Conservation (phyloP, 2,329 filamentous ascomycete species). For the Trichoderma lentiforme region DNA sequence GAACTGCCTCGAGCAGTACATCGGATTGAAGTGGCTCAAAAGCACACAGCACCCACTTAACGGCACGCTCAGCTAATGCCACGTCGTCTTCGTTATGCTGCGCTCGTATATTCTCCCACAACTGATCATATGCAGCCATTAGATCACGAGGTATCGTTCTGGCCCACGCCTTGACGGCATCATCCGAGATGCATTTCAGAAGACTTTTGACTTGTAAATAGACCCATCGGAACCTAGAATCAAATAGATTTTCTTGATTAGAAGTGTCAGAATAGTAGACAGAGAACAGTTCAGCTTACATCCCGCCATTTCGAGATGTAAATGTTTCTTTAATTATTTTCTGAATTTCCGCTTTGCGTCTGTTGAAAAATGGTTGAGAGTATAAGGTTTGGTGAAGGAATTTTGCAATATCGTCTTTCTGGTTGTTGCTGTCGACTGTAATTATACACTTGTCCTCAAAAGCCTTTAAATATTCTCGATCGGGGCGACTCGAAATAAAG, state of each 20-base stretch:
- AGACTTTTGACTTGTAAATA: slow-evolving; percentile 20
- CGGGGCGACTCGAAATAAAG: slow-evolving; percentile 21
- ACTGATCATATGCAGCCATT: slow-evolving; percentile 19
- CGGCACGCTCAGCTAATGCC: slow-evolving; percentile 5
- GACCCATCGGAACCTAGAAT: slow-evolving; percentile 24
- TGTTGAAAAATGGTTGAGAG: background rate
- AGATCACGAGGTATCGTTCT: slow-evolving; percentile 16
- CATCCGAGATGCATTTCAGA: slow-evolving; percentile 5
- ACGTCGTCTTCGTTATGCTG: background rate
- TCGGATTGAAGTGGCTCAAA: background rate
- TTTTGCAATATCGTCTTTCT: slow-evolving; percentile 22
- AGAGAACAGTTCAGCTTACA: background rate
- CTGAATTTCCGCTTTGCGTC: background rate
- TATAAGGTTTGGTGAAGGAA: slow-evolving; percentile 16
- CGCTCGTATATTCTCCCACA: background rate
- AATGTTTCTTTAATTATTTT: background rate
- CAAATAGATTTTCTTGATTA: background rate
- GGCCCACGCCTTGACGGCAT: slow-evolving; percentile 18
- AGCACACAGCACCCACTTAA: slow-evolving; percentile 6
- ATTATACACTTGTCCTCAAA: slow-evolving; percentile 15
- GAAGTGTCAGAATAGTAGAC: background rate
- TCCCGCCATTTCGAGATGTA: background rate
- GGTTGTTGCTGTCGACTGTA: slow-evolving; percentile 14
- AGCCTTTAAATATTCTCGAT: slow-evolving; percentile 8
- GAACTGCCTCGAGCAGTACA: background rate